A percentile compares a stretch with the other conserved stretches of the same genome.
Conservation (phyloP, 139 green algal genomes). For the Protoeuglena noctilucae region DNA sequence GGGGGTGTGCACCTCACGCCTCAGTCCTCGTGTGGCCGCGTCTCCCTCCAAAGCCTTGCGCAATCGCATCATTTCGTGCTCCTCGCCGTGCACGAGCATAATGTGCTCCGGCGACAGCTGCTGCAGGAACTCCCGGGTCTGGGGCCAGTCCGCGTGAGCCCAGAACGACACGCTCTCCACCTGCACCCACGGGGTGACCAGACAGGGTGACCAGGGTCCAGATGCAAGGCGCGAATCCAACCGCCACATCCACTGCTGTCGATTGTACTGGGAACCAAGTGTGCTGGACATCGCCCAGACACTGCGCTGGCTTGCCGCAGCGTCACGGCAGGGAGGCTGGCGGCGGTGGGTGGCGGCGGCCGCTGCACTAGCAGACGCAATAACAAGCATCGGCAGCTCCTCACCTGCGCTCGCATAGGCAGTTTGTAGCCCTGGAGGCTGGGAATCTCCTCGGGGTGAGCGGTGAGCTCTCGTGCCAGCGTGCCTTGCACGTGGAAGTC, state of each 20-base stretch:
- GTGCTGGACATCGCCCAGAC: not conserved
- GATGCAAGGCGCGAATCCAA: no score
- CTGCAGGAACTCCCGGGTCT: constrained; percentile 86
- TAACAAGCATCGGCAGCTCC: not conserved
- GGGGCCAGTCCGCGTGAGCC: constrained; percentile 91
- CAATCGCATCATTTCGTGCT: constrained; percentile 60
- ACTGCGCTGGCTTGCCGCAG: not conserved
- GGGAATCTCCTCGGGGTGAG: constrained; percentile 52
- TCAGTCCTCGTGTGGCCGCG: not conserved
- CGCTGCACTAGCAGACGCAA: constrained; percentile 1
- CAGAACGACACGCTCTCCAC: constrained; percentile 94
- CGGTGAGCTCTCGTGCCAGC: constrained; percentile 80
- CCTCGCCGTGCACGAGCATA: constrained; percentile 91
- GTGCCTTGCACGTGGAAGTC: constrained; percentile 96
- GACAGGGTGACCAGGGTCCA: constrained; percentile 15
- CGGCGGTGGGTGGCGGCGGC: not conserved
- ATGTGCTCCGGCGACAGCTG: constrained; percentile 64
- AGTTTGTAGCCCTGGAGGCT: constrained; percentile 48
- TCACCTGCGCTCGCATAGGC: not conserved
- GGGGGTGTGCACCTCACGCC: constrained; percentile 39
- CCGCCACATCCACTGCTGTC: constrained; percentile 10
- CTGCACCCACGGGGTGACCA: constrained; percentile 58
- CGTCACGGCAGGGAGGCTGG: no score
- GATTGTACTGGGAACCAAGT: not conserved
- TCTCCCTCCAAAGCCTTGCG: not conserved